Evolutionary conservation across 306 rosid genomes (phyloP).

Genomic region (peach (Prunus persica)): DNA sequence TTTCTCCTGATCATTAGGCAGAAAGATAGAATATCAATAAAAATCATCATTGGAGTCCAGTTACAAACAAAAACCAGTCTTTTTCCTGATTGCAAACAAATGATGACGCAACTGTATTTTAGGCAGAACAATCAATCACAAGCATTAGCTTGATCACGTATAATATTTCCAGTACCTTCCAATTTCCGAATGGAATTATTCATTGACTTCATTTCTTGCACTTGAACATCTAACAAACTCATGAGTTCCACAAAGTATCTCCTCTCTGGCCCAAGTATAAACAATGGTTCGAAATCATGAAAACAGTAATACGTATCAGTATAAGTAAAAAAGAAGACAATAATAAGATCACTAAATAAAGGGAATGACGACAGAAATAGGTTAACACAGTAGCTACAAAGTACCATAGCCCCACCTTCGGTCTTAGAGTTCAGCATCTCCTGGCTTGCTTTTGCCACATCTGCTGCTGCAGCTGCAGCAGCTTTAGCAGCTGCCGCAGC

Average conservation of each 20-base stretch:
- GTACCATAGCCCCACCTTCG: conserved; percentile 53
- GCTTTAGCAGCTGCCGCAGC: conserved; percentile 87
- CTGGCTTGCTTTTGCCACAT: conserved; percentile 84
- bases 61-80: conserved; percentile 1
- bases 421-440: conserved; percentile 70
- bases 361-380: conserved; percentile 17
- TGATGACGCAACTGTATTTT: not conserved
- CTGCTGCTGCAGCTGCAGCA: conserved; percentile 94
- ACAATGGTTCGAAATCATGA: conserved; percentile 21
- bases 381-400: not conserved
- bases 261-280: conserved; percentile 51
- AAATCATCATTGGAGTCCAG: conserved; percentile 2
- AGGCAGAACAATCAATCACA: not conserved
- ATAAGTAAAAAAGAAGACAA: not conserved
- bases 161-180: conserved; percentile 62
- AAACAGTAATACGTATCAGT: not conserved
- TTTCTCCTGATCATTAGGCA: conserved; percentile 33
- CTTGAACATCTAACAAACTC: conserved; percentile 62
- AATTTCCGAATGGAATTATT: conserved; percentile 62
- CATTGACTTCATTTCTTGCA: conserved; percentile 91
- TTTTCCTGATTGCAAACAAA: not conserved
- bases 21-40: conserved; percentile 21
- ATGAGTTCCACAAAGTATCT: conserved; percentile 54
- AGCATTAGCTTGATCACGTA: conserved; percentile 25
- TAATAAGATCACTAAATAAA: conserved; percentile 3